Percentiles rank a stretch among this genome's conserved stretches.
phyloP scores from a whole-genome alignment of 202 grass and related monocot genomes.

The Hordeum pubiflorum region DNA sequence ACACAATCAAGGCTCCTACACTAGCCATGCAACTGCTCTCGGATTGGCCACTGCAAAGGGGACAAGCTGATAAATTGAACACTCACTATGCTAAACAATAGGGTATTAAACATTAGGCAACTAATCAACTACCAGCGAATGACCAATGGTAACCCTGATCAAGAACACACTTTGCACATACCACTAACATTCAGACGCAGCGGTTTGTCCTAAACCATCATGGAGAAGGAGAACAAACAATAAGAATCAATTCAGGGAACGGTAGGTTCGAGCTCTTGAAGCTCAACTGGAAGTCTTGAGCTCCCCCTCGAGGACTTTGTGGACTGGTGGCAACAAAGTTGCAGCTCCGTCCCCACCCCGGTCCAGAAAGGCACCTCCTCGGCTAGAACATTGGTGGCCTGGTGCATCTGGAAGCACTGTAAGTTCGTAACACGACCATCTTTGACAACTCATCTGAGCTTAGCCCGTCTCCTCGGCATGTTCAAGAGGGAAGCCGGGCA shows the following conservation, averaged over 20 bases:
- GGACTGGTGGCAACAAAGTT: too few species aligned
- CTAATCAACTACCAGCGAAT: neutral
- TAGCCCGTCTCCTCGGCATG: too few species aligned
- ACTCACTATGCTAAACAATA: neutral
- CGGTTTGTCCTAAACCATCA: neutral
- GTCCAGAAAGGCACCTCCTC: too few species aligned
- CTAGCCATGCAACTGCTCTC: conserved; percentile 14
- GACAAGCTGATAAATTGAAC: conserved; percentile 1
- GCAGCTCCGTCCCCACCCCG: too few species aligned
- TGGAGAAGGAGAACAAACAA: neutral
- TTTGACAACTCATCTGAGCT: too few species aligned
- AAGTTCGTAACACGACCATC: too few species aligned
- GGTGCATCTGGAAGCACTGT: too few species aligned
- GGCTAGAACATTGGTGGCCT: too few species aligned
- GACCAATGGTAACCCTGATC: neutral
- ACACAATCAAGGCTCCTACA: conserved; percentile 16
- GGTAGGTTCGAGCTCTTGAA: too few species aligned
- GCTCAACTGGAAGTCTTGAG: too few species aligned
- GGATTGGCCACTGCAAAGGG: neutral
- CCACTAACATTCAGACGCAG: neutral
- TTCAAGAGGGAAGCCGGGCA: too few species aligned
- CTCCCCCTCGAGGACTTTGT: too few species aligned
- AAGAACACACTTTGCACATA: neutral
- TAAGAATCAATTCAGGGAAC: neutral
- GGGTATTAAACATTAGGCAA: conserved; percentile 7